Evolutionary conservation across 306 rosid genomes (phyloP).

Genomic region (Citrullus amarus): DNA sequence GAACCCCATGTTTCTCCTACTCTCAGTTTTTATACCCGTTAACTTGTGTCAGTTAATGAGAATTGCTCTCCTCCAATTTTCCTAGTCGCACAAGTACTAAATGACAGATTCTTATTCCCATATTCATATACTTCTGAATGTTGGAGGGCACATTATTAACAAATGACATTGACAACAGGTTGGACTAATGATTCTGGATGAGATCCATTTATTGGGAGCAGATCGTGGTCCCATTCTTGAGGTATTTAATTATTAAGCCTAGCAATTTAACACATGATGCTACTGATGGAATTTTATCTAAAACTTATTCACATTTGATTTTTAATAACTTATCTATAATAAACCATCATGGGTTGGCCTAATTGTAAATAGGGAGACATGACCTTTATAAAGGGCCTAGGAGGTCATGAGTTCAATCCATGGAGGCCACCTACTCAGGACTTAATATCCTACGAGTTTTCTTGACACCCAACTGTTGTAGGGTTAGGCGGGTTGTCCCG

Average conservation of each 20-base stretch:
- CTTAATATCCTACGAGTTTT: no score
- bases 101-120: not conserved
- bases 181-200: slow-evolving; percentile 89
- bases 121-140: not conserved
- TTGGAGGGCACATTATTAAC: not conserved
- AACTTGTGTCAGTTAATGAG: not conserved
- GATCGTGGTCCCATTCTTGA: slow-evolving; percentile 98
- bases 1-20: not conserved
- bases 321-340: not conserved
- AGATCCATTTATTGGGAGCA: slow-evolving; percentile 94
- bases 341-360: not conserved
- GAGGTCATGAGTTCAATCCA: no score
- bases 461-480: no score
- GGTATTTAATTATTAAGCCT: slow-evolving; percentile 34
- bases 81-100: not conserved
- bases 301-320: not conserved
- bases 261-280: slow-evolving; percentile 5
- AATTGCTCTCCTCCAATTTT: not conserved
- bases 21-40: not conserved
- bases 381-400: no score
- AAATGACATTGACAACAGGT: slow-evolving; percentile 40
- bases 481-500: no score
- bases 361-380: no score
- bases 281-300: not conserved
- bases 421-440: no score